Conservation (phyloP, 306 rosid genomes). For the Dryas drummondii region DNA sequence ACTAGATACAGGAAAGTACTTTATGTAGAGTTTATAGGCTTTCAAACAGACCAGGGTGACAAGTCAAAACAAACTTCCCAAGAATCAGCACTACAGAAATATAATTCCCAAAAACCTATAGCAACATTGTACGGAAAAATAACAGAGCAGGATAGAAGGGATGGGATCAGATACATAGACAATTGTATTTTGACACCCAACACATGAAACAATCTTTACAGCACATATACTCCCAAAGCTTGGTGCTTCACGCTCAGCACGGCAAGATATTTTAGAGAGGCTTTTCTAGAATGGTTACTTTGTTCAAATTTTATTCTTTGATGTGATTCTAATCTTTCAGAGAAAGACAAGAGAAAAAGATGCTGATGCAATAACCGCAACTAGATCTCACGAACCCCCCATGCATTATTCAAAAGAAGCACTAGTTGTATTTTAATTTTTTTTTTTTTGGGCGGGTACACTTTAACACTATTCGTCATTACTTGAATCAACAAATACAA, state of each 20-base stretch:
- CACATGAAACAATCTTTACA: not conserved
- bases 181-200: not conserved
- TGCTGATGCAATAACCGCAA: too few species aligned
- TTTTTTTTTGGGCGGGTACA: too few species aligned
- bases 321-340: not conserved
- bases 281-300: not conserved
- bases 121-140: not conserved
- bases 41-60: not conserved
- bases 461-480: not conserved
- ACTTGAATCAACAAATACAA: not conserved
- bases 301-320: not conserved
- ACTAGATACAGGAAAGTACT: not conserved
- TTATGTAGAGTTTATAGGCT: not conserved
- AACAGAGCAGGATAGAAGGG: not conserved
- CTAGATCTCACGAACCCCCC: too few species aligned
- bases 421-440: not conserved
- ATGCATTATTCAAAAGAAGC: not conserved
- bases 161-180: not conserved
- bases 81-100: not conserved
- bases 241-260: not conserved
- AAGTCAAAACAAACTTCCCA: not conserved
- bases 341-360: too few species aligned
- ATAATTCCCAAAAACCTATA: not conserved
- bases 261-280: not conserved
- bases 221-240: not conserved